Conservation (phyloP, 495 filamentous ascomycete genomes). For the Penicillium chermesinum region DNA sequence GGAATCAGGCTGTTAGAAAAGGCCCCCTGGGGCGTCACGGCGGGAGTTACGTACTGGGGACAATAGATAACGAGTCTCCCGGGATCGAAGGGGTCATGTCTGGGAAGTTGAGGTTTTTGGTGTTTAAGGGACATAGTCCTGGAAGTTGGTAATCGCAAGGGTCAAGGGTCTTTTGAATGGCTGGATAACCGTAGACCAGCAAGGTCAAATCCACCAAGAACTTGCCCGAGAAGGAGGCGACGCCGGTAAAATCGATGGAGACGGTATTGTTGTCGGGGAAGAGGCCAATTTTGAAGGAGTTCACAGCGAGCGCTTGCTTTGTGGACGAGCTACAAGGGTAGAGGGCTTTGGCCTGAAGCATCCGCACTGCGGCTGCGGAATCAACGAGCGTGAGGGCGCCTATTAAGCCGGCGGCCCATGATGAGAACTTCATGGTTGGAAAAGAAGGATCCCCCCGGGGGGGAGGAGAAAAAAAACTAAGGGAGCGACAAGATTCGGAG, state of each 20-base stretch:
- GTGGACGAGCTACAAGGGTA: constrained; percentile 55
- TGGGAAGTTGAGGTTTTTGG: not conserved
- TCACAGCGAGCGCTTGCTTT: constrained; percentile 59
- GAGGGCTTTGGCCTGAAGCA: constrained; percentile 59
- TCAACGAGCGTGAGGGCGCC: constrained; percentile 48
- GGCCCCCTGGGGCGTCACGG: not conserved
- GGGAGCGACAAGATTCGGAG: not conserved
- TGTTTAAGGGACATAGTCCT: constrained; percentile 60
- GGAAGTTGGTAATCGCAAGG: constrained; percentile 60
- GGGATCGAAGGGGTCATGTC: constrained; percentile 53
- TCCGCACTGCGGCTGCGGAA: constrained; percentile 13
- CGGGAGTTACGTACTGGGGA: constrained; percentile 54
- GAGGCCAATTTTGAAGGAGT: constrained; percentile 65
- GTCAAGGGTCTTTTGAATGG: constrained; percentile 55
- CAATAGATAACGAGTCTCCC: constrained; percentile 47
- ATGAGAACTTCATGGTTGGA: constrained; percentile 12
- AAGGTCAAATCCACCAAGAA: constrained; percentile 65
- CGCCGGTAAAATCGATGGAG: constrained; percentile 63
- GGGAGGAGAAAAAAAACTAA: not conserved
- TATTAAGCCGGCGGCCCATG: constrained; percentile 13
- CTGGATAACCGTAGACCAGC: constrained; percentile 68
- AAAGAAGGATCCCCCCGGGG: not conserved
- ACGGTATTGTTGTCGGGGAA: constrained; percentile 61
- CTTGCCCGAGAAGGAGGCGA: constrained; percentile 67
- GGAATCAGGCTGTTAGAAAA: not conserved